These are phyloP conservation scores for Jamesozyma gamospora DNA, from an alignment of 805 yeast genomes.

Conservation along the genomic window DNA sequence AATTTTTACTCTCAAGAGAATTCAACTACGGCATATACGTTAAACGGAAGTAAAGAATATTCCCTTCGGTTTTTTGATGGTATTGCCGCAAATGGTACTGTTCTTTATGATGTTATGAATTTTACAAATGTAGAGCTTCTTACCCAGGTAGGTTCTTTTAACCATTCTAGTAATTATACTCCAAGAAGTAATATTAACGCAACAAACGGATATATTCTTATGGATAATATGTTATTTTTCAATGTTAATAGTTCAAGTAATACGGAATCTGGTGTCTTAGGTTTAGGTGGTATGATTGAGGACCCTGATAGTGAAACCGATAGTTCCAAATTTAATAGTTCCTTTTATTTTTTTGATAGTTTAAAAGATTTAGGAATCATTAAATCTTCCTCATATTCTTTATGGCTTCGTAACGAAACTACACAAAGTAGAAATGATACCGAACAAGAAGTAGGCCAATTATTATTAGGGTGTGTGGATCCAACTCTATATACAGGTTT, in stretches of 20 bases:
- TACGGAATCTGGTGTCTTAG: conserved; percentile 34
- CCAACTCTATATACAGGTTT: conserved; percentile 36
- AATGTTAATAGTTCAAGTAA: conserved; percentile 31
- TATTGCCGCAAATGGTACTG: conserved; percentile 17
- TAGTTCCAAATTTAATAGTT: conserved; percentile 11
- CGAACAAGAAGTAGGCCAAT: conserved; percentile 20
- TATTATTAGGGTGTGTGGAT: conserved; percentile 54
- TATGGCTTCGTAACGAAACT: conserved; percentile 28
- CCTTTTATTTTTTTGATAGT: conserved; percentile 28
- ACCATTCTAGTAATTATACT: too few species aligned
- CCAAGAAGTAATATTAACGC: neutral
- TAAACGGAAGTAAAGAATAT: conserved; percentile 6
- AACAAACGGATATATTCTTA: conserved; percentile 5
- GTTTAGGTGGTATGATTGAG: conserved; percentile 31
- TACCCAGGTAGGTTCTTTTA: too few species aligned
- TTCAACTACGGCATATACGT: conserved; percentile 13
- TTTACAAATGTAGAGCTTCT: conserved; percentile 7
- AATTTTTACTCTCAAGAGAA: conserved; percentile 7
- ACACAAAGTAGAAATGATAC: conserved; percentile 1
- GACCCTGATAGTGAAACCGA: conserved; percentile 11
- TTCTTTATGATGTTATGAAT: conserved; percentile 16
- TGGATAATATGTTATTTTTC: conserved; percentile 30
- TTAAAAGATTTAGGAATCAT: conserved; percentile 27
- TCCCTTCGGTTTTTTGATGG: conserved; percentile 20
- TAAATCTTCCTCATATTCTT: conserved; percentile 35